Percentiles rank a stretch among this genome's conserved stretches.
These are phyloP conservation scores for Penicillium decumbens DNA, from an alignment of 2,329 filamentous ascomycete species.

Conservation along the genomic window DNA sequence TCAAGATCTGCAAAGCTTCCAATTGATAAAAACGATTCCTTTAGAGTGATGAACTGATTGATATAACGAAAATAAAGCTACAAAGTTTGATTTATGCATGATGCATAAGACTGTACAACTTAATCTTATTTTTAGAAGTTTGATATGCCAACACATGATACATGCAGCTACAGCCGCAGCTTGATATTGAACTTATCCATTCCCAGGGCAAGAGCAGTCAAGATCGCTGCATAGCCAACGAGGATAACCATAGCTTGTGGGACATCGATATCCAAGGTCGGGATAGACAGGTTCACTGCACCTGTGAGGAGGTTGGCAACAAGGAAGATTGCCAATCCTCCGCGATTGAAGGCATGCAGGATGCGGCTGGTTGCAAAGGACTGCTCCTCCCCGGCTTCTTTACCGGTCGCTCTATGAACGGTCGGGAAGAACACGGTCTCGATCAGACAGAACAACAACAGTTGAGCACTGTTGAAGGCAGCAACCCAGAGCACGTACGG, in stretches of 20 bases:
- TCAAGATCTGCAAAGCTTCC: not conserved
- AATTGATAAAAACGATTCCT: no score
- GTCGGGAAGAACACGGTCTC: slow-evolving; percentile 75
- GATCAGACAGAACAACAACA: slow-evolving; percentile 70
- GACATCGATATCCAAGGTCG: slow-evolving; percentile 68
- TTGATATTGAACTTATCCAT: slow-evolving; percentile 40
- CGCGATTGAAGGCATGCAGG: slow-evolving; percentile 80
- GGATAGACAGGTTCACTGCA: slow-evolving; percentile 77
- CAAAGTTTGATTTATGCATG: not conserved
- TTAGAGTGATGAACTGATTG: no score
- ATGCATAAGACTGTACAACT: not conserved
- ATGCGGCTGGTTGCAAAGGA: slow-evolving; percentile 72
- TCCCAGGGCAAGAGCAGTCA: slow-evolving; percentile 61
- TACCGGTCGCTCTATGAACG: slow-evolving; percentile 56
- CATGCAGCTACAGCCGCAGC: slow-evolving; percentile 21
- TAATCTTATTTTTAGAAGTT: not conserved
- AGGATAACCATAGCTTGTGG: slow-evolving; percentile 68
- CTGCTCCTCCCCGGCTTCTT: slow-evolving; percentile 57
- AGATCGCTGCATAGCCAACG: slow-evolving; percentile 61
- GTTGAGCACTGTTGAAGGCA: slow-evolving; percentile 83
- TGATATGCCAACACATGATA: not conserved
- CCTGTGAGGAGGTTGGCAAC: slow-evolving; percentile 87
- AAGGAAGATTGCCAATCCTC: slow-evolving; percentile 80
- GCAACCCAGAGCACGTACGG: slow-evolving; percentile 90
- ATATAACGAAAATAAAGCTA: not conserved